Evolutionary conservation across 495 filamentous ascomycete species (phyloP), one percentile per base, ranked within the genome.

Genomic region (Platismatia glauca): DNA sequence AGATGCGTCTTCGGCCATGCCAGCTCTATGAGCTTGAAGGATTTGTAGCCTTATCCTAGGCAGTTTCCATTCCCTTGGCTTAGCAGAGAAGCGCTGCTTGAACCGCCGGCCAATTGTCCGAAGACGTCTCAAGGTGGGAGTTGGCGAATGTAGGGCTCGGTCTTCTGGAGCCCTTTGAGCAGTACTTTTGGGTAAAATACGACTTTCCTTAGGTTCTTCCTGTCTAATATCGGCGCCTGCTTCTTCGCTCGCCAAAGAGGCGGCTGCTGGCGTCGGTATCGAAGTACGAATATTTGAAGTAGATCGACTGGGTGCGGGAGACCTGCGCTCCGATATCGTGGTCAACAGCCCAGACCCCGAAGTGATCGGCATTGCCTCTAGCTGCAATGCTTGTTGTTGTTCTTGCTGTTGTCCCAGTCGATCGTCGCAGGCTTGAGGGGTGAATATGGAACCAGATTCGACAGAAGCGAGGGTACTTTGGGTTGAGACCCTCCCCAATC

Each of bases 401-500:
- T n/a, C n/a, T 15, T 2, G 11, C 13, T 59, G 29, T 7, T 3
- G 58, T 34, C 31, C 29, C 31, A n/a, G 43, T 35, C 6, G 41
- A n/a, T 59, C 58, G 43, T 37, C 59, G 37, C 59, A 60, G 35
- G 6, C 46, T 24, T 13, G 12, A 20, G 59, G 59, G 20, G 8
- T 12, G 1, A 39, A 24, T 50, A 34, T 37, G 35, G 31, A 38
- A 11, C 34, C 59, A 6, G 59, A 50, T n/a, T 60, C 34, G 20
- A 60, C 59, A 18, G 62, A 64, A 35, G 62, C 62, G 20, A 64
- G 62, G n/a, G 62, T 64, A 33, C 18, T 59, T 53, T 64, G 62
- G 12, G 62, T 64, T 9, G 43, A 48, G 27, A 18, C 52, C 15
- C 50, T 64, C 12, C 62, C 62, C 39, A 64, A 37, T 20, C 62